A percentile compares a stretch with the other conserved stretches of the same genome.
Evolutionary conservation across 1,284 basidiomycete species (phyloP).

Genomic region (Testicularia cyperi): DNA sequence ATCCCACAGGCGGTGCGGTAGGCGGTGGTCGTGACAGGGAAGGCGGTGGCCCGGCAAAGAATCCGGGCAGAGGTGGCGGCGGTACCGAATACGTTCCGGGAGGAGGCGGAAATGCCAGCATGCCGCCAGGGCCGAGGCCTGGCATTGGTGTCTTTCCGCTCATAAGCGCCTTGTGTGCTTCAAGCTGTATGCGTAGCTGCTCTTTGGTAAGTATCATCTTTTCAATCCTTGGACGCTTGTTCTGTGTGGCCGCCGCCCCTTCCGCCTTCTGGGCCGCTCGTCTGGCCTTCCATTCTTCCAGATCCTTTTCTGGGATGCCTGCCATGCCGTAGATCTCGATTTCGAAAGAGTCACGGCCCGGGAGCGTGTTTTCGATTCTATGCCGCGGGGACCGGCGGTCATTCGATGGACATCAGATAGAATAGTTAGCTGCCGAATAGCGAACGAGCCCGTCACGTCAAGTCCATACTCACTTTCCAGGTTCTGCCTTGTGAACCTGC

Average conservation of each 20-base stretch:
- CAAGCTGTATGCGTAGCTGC: constrained; percentile 79
- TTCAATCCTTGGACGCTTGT: constrained; percentile 78
- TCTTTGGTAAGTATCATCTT: constrained; percentile 72
- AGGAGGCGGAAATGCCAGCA: constrained; percentile 13
- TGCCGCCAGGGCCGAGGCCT: constrained; percentile 4
- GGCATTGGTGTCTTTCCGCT: constrained; percentile 64
- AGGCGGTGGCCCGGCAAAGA: constrained; percentile 12
- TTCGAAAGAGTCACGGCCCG: constrained; percentile 94
- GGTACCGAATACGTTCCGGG: constrained; percentile 26
- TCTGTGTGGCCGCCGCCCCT: constrained; percentile 63
- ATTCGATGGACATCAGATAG: too few species aligned
- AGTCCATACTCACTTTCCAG: constrained; percentile 89
- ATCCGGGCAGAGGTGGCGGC: constrained; percentile 15
- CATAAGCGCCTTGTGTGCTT: constrained; percentile 90
- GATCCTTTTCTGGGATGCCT: constrained; percentile 88
- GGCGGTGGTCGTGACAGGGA: constrained; percentile 26
- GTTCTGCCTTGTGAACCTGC: constrained; percentile 96
- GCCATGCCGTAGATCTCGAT: constrained; percentile 99
- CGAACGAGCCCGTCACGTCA: too few species aligned
- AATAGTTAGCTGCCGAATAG: too few species aligned
- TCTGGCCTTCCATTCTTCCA: constrained; percentile 91
- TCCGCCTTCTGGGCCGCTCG: constrained; percentile 36
- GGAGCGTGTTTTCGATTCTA: constrained; percentile 92
- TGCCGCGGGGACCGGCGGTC: constrained; percentile 40
- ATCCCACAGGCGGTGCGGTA: too few species aligned